Conservation (phyloP, 257 asterid species). For the Nicotiana otophora region DNA sequence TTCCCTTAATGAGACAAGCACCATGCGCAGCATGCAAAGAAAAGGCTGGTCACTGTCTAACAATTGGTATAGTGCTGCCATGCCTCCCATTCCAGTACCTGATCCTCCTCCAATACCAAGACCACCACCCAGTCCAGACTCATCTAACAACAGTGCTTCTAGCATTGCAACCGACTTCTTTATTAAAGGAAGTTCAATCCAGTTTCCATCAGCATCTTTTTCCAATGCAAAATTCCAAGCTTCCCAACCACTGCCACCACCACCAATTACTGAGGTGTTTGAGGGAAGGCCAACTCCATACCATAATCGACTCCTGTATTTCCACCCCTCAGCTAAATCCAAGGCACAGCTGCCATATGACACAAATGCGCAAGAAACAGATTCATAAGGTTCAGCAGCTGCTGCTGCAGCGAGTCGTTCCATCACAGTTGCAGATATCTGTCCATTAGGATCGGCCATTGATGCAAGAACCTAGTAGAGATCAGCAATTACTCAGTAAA, state of each 20-base stretch:
- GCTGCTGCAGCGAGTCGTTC: slow-evolving; percentile 94
- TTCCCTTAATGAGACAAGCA: slow-evolving; percentile 87
- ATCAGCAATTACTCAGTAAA: slow-evolving; percentile 5
- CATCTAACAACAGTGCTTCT: slow-evolving; percentile 88
- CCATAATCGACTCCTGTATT: slow-evolving; percentile 93
- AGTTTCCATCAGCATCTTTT: slow-evolving; percentile 76
- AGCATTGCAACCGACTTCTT: slow-evolving; percentile 92
- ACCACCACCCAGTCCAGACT: slow-evolving; percentile 97
- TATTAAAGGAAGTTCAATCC: slow-evolving; percentile 92
- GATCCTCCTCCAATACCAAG: slow-evolving; percentile 99
- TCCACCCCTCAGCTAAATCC: slow-evolving; percentile 96
- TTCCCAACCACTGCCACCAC: slow-evolving; percentile 98
- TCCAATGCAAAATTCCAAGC: slow-evolving; percentile 84
- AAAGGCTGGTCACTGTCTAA: slow-evolving; percentile 98
- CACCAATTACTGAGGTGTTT: slow-evolving; percentile 55
- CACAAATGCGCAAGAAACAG: slow-evolving; percentile 87
- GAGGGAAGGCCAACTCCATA: slow-evolving; percentile 78
- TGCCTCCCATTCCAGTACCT: slow-evolving; percentile 99
- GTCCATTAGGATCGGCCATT: slow-evolving; percentile 90
- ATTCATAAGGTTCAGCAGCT: slow-evolving; percentile 93
- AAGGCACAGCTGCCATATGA: slow-evolving; percentile 85
- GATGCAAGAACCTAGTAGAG: slow-evolving; percentile 72
- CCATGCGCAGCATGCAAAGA: slow-evolving; percentile 97
- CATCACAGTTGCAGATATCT: slow-evolving; percentile 74
- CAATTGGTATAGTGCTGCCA: slow-evolving; percentile 89